Base-by-base conservation (phyloP, 1,284 basidiomycete genomes). In the Ustilago crameri region DNA sequence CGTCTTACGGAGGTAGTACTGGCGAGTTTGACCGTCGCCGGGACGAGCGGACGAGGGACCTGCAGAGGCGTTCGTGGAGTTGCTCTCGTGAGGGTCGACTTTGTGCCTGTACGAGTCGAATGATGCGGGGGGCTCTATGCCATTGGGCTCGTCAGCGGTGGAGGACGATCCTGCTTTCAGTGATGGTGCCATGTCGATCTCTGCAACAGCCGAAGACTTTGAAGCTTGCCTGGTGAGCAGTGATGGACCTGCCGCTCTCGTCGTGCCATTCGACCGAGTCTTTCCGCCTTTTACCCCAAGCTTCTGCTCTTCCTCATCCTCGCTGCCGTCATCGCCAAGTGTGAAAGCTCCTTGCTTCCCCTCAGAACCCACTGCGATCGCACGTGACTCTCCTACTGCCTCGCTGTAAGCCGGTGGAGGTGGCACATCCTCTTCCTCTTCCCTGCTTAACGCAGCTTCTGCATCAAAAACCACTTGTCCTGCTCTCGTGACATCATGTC, bases 381-480 rank as follows among this genome's bases (percentile, higher is more conserved):
- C n/a, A n/a, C n/a, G n/a, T n/a, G n/a, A n/a, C n/a, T n/a, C n/a
- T n/a, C n/a, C 26, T 41, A 10, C 37, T 15, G 20, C 44, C 37
- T 61, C 52, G 12, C 23, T 48, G 34, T 70, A 70, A n/a, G 67
- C 34, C 38, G 60, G 61, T 12, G 67, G 67, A 9, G 67, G 46
- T n/a, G 20, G 35, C 15, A 8, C n/a, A 23, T 38, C 35, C 1
- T 46, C 43, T n/a, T 58, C 27, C 9, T 34, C 32, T 17, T 59
- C 42, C n/a, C 38, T n/a, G 27, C 41, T 49, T 10, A 54, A 30
- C 9, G 38, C 41, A 7, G 34, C 9, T 9, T 62, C 51, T 2
- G 49, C 49, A 52, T 75, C 74, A 23, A 65, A 76, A 8, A 75
- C 58, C 15, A 72, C 51, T 48, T 76, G 46, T 1, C 74, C 74